A percentile compares a stretch with the other conserved stretches of the same genome.
Conservation (phyloP, 192 early-diverging fungal genomes). For the Spizellomyces sp. region DNA sequence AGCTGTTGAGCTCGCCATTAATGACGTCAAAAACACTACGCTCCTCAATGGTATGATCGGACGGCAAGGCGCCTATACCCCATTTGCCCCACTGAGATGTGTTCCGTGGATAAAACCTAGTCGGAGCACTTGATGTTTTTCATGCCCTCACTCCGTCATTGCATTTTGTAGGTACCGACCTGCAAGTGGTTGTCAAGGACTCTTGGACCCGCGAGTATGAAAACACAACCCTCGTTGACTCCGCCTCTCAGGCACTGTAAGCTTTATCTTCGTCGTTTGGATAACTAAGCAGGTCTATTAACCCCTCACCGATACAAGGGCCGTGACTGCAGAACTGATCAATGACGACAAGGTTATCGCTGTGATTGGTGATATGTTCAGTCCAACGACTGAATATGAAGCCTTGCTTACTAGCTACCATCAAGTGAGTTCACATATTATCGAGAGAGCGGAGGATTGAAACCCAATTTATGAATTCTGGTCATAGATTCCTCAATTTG, state of each 20-base stretch:
- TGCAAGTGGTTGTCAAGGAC: neutral
- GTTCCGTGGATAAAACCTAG: too few relatives aligned
- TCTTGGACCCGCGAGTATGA: neutral
- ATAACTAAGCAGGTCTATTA: too few relatives aligned
- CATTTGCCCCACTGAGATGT: too few relatives aligned
- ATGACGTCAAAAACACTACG: neutral
- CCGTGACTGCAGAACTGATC: neutral
- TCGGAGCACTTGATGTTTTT: too few relatives aligned
- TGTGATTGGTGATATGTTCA: neutral
- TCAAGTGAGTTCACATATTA: neutral
- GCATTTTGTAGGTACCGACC: neutral
- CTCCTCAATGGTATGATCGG: neutral
- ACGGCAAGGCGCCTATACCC: too few relatives aligned
- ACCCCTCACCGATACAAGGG: neutral
- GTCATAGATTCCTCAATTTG: neutral
- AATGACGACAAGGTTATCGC: neutral
- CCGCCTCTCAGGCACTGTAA: neutral
- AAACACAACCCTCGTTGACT: neutral
- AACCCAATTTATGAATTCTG: neutral
- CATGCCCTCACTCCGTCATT: neutral
- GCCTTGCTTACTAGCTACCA: neutral
- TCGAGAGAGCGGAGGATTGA: neutral
- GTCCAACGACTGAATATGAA: conserved; percentile 4
- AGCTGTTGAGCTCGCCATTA: neutral
- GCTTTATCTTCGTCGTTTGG: neutral